Conservation (phyloP, 2,329 filamentous ascomycete species). For the Microcera coccophila region DNA sequence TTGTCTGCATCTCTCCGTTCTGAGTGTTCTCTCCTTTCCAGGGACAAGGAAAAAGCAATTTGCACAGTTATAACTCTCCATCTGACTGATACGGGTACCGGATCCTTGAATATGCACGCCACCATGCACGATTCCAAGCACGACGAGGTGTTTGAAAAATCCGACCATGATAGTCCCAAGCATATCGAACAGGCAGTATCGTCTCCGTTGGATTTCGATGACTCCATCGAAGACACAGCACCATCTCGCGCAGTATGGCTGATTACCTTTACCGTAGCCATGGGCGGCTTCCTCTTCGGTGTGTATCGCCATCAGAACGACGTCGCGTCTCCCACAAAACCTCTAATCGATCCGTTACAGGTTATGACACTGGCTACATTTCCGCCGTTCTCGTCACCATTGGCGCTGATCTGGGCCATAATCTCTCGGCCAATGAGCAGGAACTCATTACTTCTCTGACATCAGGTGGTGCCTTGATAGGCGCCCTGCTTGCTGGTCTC, state of each 20-base stretch:
- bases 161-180: constrained; percentile 8
- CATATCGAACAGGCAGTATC: constrained; percentile 6
- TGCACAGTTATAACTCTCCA: no score
- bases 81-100: no score
- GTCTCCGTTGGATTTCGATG: constrained; percentile 15
- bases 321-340: no score
- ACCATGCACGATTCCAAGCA: no score
- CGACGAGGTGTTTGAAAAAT: background rate
- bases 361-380: constrained; percentile 49
- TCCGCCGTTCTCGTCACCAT: constrained; percentile 44
- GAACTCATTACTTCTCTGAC: constrained; percentile 49
- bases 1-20: no score
- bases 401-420: constrained; percentile 19
- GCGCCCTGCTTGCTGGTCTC: constrained; percentile 18
- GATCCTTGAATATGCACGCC: no score
- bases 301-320: background rate
- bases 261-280: constrained; percentile 26
- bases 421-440: constrained; percentile 30
- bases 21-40: no score
- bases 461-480: constrained; percentile 31
- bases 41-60: no score
- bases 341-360: constrained; percentile 12
- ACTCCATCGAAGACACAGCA: constrained; percentile 25
- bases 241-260: constrained; percentile 25
- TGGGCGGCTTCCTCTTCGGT: constrained; percentile 28